Evolutionary conservation across 2,329 filamentous ascomycete genomes (phyloP), one percentile per base, ranked within the genome.

Genomic region (Mariannaea elegans): DNA sequence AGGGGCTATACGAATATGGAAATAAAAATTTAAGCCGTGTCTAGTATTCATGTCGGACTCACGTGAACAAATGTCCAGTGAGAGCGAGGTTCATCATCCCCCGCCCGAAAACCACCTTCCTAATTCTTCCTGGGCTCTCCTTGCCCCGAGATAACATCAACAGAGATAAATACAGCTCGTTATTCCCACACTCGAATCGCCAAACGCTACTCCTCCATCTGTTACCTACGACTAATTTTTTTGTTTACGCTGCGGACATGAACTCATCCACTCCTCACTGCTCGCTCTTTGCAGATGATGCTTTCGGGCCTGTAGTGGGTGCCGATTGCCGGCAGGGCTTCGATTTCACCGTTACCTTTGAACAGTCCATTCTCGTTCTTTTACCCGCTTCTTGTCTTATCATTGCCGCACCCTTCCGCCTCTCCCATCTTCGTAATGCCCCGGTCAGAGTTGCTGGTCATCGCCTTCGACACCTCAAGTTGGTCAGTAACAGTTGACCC

Each of bases 301-400:
- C 63, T 16, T 72, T 72, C 32, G 71, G 71, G 3, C 71, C 71
- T 3, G 49, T 72, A 8, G 55, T 72, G 21, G 56, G 46, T 16
- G 41, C 59, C 10, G 48, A 62, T 41, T 77, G 79, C 16, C 77
- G 79, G 18, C 73, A 77, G 36, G 71, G 78, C 14, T 81, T 81
- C 54, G 84, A 87, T 68, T 81, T 84, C 45, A 81, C 80, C 3
- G 70, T 86, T 13, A 77, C 80, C n/a, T 76, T 86, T 45, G 75
- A 78, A 60, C 73, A 78, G 21, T 73, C 70, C 27, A 64, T 78
- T 45, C 70, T 78, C 36, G 65, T 72, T 32, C 67, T 75, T 8
- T 61, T 67, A 2, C 76, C 75, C 2, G 71, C 73, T 8, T 65
- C 65, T 13, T 36, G 74, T 32, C 63, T 78, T 8, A 49, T 78